Percentiles rank a stretch among this genome's conserved stretches.
These are phyloP conservation scores for Penicillium sp. DNA, from an alignment of 2,329 filamentous ascomycete genomes.

Conservation along the genomic window DNA sequence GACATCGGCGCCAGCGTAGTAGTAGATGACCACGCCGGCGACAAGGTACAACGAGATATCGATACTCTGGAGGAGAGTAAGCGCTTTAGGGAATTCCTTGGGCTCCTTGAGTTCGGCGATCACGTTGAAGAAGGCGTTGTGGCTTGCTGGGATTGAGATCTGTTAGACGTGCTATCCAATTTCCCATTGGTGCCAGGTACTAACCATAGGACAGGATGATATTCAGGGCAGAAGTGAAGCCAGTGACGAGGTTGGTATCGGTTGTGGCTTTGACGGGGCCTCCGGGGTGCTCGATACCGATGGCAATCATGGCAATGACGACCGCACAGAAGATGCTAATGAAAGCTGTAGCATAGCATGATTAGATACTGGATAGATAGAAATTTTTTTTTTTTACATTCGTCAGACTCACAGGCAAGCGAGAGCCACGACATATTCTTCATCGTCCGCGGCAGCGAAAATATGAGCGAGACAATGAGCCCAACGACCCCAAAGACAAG, in stretches of 20 bases:
- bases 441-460: constrained; percentile 66
- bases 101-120: constrained; percentile 68
- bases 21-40: constrained; percentile 71
- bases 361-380: too few species aligned
- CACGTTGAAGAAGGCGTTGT: constrained; percentile 71
- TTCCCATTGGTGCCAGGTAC: constrained; percentile 10
- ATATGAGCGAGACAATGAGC: constrained; percentile 61
- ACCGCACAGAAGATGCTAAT: constrained; percentile 68
- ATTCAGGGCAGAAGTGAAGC: constrained; percentile 68
- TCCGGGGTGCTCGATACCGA: constrained; percentile 58
- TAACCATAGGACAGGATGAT: constrained; percentile 72
- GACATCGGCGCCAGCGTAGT: constrained; percentile 66
- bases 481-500: constrained; percentile 67
- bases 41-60: constrained; percentile 68
- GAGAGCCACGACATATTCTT: constrained; percentile 67
- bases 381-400: too few species aligned
- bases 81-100: constrained; percentile 64
- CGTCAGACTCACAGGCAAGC: constrained; percentile 50
- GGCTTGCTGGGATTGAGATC: constrained; percentile 48
- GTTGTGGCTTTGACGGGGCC: constrained; percentile 42
- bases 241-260: constrained; percentile 56
- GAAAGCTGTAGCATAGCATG: constrained; percentile 53
- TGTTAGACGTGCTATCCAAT: neutral
- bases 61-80: constrained; percentile 63
- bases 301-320: constrained; percentile 68